Evolutionary conservation across 2,329 filamentous ascomycete species (phyloP), one percentile per base, ranked within the genome.

Genomic region (Pseudophaeomoniella oleicola): DNA sequence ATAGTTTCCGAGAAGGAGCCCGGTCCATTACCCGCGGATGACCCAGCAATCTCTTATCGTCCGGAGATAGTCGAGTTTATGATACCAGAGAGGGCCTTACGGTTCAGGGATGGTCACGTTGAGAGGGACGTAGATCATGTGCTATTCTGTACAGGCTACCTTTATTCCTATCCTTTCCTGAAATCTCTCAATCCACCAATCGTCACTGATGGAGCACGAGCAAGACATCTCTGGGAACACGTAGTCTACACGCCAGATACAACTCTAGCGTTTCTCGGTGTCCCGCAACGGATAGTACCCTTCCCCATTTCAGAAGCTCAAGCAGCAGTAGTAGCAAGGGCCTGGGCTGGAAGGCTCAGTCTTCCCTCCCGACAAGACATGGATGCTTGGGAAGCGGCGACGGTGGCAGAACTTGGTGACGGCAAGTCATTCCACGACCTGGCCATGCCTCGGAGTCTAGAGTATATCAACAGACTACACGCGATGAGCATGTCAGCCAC

Each of bases 101-200:
- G 71, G 39, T 71, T 80, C 34, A 57, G 63, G 19, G 71, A 79
- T 42, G 73, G 73, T 2, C 64, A 58, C 1, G 57, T 50, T 1
- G 58, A 75, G 4, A 43, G 59, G 0, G 58, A 68, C 13, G 68
- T 81, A 11, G 76, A 81, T 50, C 50, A 70, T 45, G 62, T 81
- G 42, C 69, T 81, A 43, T 76, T 81, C 40, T 75, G 74, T 15
- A 81, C 77, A 0, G 77, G 77, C 0, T 54, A 35, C 52, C 61
- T 46, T 59, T 66, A 16, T 41, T 62, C 30, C 53, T 75, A 46
- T 35, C 66, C 55, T 1, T 59, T 59, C 42, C 72, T 69, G 70
- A 69, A 72, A 40, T 40, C 35, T 4, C n/a, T n/a, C n/a, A 42
- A 51, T 5, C n/a, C n/a, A n/a, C n/a, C n/a, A n/a, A n/a, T n/a